Base-by-base conservation (phyloP, 1,139 yeast species). In the Debaryomyces sp. region DNA sequence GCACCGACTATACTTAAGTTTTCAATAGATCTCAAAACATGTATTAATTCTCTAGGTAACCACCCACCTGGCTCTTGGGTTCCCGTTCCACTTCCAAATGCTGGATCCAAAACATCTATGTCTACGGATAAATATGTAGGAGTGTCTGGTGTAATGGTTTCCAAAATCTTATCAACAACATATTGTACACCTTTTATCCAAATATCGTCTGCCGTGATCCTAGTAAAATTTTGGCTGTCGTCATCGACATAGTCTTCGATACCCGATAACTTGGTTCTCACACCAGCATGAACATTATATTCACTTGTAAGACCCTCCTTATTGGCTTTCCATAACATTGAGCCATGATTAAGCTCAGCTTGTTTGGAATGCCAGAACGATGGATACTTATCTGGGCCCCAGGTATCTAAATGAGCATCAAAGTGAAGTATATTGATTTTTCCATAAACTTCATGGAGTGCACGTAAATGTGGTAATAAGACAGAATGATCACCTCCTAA, bases 31-130 rank as follows among this genome's bases (percentile, higher is more conserved):
- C 92, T 75, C 52, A 87, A 68, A 26, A 87, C 73, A 50, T 82
- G 75, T 48, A 87, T 76, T 50, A 87, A 74, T 62, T 87, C 95
- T 50, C 95, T 75, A n/a, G 92, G 86, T 45, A 86, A 70, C 79
- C 89, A 80, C 47, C 95, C 95, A 48, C 95, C 95, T 4, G 87
- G 85, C 65, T 87, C 95, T 53, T 85, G 89, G 4, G 95, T 87
- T 8, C 95, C 95, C 1, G 95, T 87, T 1, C 94, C 95, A 48
- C 90, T 87, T 3, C 91, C 89, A 57, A 84, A 78, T 2, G 87
- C 89, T 1, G 94, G 94, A 62, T 87, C 95, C 54, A 87, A 71
- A n/a, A 85, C 89, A 63, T 87, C 95, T 41, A 87, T 84, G 63
- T 87, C 95, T 30, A 87, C 86, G 10, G 89, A 82, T 37, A 87